Percentiles rank a stretch among this genome's conserved stretches.
phyloP scores from a whole-genome alignment of 257 asterid genomes.

The Verbascum thapsus region DNA sequence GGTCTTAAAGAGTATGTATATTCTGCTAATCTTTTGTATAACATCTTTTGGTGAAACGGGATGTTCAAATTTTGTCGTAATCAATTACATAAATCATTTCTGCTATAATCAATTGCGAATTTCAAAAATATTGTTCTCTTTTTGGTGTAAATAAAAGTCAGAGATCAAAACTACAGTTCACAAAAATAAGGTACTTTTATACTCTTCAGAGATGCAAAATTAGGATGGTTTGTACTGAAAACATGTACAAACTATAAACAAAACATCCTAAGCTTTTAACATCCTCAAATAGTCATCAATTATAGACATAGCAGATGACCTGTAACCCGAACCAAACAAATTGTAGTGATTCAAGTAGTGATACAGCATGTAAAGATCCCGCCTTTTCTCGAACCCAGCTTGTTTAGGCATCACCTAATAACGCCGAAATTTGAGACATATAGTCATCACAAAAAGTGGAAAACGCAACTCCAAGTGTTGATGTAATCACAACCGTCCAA shows the following conservation, averaged over 20 bases:
- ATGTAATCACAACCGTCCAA: too few species aligned
- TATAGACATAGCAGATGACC: conserved; percentile 80
- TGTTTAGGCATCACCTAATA: conserved; percentile 87
- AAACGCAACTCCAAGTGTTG: too few species aligned
- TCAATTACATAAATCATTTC: too few species aligned
- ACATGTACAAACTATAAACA: conserved; percentile 11
- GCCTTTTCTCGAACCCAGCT: conserved; percentile 71
- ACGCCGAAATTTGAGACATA: not conserved
- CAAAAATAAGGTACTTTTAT: too few species aligned
- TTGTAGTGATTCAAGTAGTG: conserved; percentile 95
- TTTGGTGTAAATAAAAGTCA: conserved; percentile 1
- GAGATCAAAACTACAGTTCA: conserved; percentile 3
- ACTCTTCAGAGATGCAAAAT: too few species aligned
- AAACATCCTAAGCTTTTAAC: conserved; percentile 48
- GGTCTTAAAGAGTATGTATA: too few species aligned
- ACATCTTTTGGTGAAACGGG: too few species aligned
- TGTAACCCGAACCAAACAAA: conserved; percentile 88
- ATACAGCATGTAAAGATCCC: conserved; percentile 75
- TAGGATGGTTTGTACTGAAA: too few species aligned
- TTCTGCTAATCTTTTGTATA: too few species aligned
- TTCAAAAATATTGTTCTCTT: not conserved
- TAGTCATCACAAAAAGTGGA: not conserved
- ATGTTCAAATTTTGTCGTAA: too few species aligned
- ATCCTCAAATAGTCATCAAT: conserved; percentile 72
- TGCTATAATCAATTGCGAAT: too few species aligned